Evolutionary conservation across 2,329 filamentous ascomycete genomes (phyloP), one percentile per base, ranked within the genome.

Genomic region (Fusarium armeniacum): DNA sequence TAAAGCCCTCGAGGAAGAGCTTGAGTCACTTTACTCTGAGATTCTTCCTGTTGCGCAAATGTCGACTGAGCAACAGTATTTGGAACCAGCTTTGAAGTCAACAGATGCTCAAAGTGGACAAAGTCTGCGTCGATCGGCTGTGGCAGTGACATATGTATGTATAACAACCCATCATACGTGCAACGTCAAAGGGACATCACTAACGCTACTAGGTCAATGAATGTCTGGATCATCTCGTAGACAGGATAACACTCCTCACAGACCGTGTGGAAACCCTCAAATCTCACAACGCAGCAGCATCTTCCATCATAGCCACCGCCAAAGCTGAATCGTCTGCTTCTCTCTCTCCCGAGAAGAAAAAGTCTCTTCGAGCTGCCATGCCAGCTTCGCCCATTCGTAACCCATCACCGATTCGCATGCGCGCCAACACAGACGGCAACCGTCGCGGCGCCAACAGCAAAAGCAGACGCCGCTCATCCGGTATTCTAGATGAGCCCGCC

Each of bases 21-120:
- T 93, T 1, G 89, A 92, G 69, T 91, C 89, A 6, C 81, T 93
- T 5, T 90, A 91, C 70, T 82, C 89, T 0, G 91, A 93, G 74
- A 89, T 93, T 41, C 80, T 90, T 1, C 87, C 90, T 0, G 88
- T 93, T 3, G 87, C 90, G 9, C 87, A 91, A 66, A 93, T 93
- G 87, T 88, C 90, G 0, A 84, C 90, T 1, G 89, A 92, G 69
- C 87, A 91, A 71, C 88, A 91, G 74, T 85, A 90, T 69, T 82
- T 91, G 7, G 85, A 88, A 62, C 90, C 90, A 0, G 87, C 90
- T 2, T 78, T 87, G 8, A 78, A 80, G 58, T 79, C 81, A 1
- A 75, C 85, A 6, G 78, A 83, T 9, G 77, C 80, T 4, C 82
- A 79, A 58, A 83, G 81, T 51, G 81, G 82, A 1, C 79, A 83